Conservation (phyloP, 106 monocot species). For the Narthecium ossifragum region DNA sequence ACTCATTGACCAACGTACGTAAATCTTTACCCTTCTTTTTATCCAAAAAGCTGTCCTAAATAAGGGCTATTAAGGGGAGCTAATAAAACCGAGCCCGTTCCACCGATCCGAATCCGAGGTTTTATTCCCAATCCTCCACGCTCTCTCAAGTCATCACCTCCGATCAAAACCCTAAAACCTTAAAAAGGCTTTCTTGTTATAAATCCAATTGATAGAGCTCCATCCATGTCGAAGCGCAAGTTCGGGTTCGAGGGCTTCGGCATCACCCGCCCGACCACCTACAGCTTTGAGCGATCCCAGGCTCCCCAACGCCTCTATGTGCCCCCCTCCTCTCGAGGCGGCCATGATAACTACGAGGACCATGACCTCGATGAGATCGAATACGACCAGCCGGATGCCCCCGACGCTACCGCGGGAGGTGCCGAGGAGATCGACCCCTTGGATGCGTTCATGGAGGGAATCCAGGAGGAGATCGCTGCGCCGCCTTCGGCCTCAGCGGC, state of each 20-base stretch:
- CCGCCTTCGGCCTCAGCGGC: conserved; percentile 25
- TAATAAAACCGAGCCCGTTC: too few species aligned
- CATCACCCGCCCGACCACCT: conserved; percentile 66
- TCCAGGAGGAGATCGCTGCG: conserved; percentile 73
- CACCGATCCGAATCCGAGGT: too few species aligned
- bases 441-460: conserved; percentile 94
- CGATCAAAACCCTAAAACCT: neutral
- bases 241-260: conserved; percentile 96
- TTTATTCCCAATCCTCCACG: neutral
- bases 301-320: conserved; percentile 75
- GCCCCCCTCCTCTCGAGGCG: conserved; percentile 58
- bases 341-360: conserved; percentile 52
- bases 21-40: too few species aligned
- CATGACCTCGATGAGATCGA: conserved; percentile 83
- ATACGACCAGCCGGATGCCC: conserved; percentile 33
- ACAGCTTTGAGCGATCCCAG: conserved; percentile 78
- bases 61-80: too few species aligned
- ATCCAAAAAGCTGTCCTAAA: too few species aligned
- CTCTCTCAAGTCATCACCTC: neutral
- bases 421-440: conserved; percentile 84
- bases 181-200: neutral
- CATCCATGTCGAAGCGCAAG: conserved; percentile 83
- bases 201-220: neutral
- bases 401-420: conserved; percentile 3
- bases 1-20: too few species aligned